Evolutionary conservation across 148 eudicot genomes (phyloP), one percentile per base, ranked within the genome.

Genomic region (Amaranthus palmeri): DNA sequence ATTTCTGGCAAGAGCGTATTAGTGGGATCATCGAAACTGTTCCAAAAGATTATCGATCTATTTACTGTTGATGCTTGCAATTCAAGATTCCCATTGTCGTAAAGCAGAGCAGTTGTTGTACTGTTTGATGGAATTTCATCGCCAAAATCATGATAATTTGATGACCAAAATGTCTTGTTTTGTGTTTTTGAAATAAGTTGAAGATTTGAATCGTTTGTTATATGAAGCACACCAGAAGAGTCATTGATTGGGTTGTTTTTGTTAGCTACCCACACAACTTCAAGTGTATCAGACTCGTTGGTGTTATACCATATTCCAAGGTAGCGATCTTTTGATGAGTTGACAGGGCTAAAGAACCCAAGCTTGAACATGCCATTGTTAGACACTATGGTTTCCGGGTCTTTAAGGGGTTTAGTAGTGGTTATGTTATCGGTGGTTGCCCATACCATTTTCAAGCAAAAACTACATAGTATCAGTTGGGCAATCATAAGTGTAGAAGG

Each of bases 1-100:
- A 52, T 62, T 7, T 57, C 47, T 2, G 77, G 74, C 55, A 89
- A 68, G 7, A 85, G 42, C 0, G 91, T 80, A 59, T 91, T 86
- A 14, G 88, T 77, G 0, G 89, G 93, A 46, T 85, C 62, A 64
- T 88, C 87, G 56, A 87, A 87, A 78, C 97, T 87, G 68, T 89
- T 95, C 90, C 92, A 91, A 0, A 87, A 65, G 42, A 40, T 67
- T 78, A 18, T 74, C 25, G 67, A 56, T 41, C 45, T 75, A 7
- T 25, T 25, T 25, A 25, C 36, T 25, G 53, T 11, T 7, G 25
- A 44, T n/a, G 63, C 55, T 0, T 10, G 4, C 52, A 47, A 59
- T 7, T 82, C 87, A 9, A 91, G 54, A 59, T 85, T 91, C 4
- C 97, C 97, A 0, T 73, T 12, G 53, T 87, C 86, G 6, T 84